Evolutionary conservation across 2,329 filamentous ascomycete genomes (phyloP), one percentile per base, ranked within the genome.

Genomic region (Fusarium odoratissimum): DNA sequence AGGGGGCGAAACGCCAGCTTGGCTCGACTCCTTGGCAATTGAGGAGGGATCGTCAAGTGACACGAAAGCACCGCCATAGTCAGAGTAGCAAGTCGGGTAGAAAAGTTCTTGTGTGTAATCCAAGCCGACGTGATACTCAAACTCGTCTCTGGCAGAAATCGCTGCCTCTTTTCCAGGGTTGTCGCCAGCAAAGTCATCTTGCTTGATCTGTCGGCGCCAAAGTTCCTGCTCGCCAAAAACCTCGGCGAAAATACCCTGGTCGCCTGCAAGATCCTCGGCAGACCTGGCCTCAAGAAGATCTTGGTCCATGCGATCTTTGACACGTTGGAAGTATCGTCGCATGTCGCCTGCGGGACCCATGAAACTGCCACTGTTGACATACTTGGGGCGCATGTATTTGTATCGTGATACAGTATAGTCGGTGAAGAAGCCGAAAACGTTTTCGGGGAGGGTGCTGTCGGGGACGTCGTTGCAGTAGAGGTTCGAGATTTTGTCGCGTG

Each of bases 181-280:
- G 30, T 74, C 57, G 30, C 42, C 44, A 2, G 58, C 57, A 23
- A 72, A 66, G 33, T 64, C 66, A 3, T 72, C 61, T 16, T 60
- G 45, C 25, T 68, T 62, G 11, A 73, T 46, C 12, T 74, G 67
- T 9, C 44, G 64, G 7, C 74, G 74, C 75, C 75, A 77, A 12
- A 72, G 54, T 35, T 77, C 72, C 49, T 77, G 76, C 46, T 80
- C 78, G 5, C 78, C 78, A 49, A 80, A 79, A 0, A 81, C 70
- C 51, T 80, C 75, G n/a, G 75, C 78, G 28, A 80, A 77, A 19
- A 81, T 69, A 16, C 78, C 79, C 54, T 81, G 79, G 37, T 81
- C 79, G 23, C 79, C 78, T 16, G 68, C 72, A 2, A 81, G 67
- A 11, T 73, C 54, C 8, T 62, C 49, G 5, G 56, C 60, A 2